Percentiles rank a stretch among this genome's conserved stretches.
These are phyloP conservation scores for Cucurbitaria berberidis DNA, from an alignment of 2,329 filamentous ascomycete species.

Conservation along the genomic window DNA sequence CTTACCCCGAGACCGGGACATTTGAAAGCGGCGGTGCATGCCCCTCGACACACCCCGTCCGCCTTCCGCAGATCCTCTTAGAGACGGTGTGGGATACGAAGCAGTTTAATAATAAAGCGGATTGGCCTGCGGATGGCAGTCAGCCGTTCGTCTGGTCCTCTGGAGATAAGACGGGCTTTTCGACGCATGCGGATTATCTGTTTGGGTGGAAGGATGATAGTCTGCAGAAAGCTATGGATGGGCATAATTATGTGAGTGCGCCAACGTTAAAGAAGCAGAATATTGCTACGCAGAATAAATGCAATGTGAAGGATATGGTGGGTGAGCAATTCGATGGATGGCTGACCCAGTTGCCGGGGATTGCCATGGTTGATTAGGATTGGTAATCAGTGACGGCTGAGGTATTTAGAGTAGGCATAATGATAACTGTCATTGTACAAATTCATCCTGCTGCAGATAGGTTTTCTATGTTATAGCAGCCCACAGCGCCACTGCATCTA, in stretches of 20 bases:
- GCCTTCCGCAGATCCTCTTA: slow-evolving; percentile 39
- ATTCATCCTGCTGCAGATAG: too few species aligned
- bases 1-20: slow-evolving; percentile 35
- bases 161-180: slow-evolving; percentile 36
- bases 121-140: slow-evolving; percentile 40
- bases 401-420: too few species aligned
- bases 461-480: not conserved
- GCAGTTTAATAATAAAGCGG: slow-evolving; percentile 39
- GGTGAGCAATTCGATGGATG: slow-evolving; percentile 40
- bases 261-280: slow-evolving; percentile 42
- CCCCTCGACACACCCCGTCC: slow-evolving; percentile 35
- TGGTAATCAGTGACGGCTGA: too few species aligned
- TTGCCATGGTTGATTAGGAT: slow-evolving; percentile 4
- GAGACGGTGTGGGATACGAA: slow-evolving; percentile 45
- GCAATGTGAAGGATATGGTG: slow-evolving; percentile 40
- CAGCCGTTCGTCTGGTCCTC: slow-evolving; percentile 43
- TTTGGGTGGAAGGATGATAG: slow-evolving; percentile 43
- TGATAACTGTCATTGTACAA: too few species aligned
- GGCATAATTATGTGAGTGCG: slow-evolving; percentile 36
- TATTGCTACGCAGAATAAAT: slow-evolving; percentile 44
- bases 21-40: slow-evolving; percentile 41
- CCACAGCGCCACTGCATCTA: slow-evolving; percentile 17
- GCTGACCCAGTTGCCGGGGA: slow-evolving; percentile 26
- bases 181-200: slow-evolving; percentile 41
- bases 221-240: slow-evolving; percentile 39